Base-by-base conservation (phyloP, 495 filamentous ascomycete genomes). In the Xylaria venustula region DNA sequence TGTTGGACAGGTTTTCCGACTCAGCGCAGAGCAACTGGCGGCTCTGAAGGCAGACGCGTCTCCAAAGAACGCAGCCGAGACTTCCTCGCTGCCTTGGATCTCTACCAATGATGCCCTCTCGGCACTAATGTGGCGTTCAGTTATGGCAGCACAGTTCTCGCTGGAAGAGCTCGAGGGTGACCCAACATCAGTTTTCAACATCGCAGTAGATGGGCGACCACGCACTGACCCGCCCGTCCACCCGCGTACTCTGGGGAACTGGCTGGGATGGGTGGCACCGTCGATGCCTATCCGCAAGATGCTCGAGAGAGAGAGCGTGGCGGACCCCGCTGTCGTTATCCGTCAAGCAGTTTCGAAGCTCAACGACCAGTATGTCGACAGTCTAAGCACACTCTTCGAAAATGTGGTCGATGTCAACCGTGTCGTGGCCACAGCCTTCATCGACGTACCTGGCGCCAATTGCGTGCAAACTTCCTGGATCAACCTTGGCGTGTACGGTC, bases 91-190 rank as follows among this genome's bases (percentile, higher is more conserved):
- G 46, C 42, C 54, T 14, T 72, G 65, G 64, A 60, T 78, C 1
- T 78, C 74, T 3, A 78, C 74, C 22, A 75, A 76, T 51, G 76
- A 79, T 52, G 76, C 75, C 32, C 54, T 79, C 12, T 71, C 72
- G 2, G 75, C 73, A 1, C 50, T 76, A 23, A 66, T 78, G 40
- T 78, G 76, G 75, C 75, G 75, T 23, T 74, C 69, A 0, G 69
- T 75, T 15, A 75, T 74, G 71, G 54, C 67, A 6, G 72, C 70
- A 2, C 73, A 73, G 41, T 71, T 66, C 12, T 66, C 70, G 1
- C 41, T 73, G 17, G 68, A 71, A 1, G 57, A 60, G 3, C 55
- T 74, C 12, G 63, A 74, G 11, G 73, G 66, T 9, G 62, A 71
- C 26, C 69, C 70, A 17, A 62, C 66, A 0, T 75, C 73, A 3